Percentiles rank a stretch among this genome's conserved stretches.
These are phyloP conservation scores for Sarocladiaceae sp. DNA, from an alignment of 2,329 filamentous ascomycete species.

Conservation along the genomic window DNA sequence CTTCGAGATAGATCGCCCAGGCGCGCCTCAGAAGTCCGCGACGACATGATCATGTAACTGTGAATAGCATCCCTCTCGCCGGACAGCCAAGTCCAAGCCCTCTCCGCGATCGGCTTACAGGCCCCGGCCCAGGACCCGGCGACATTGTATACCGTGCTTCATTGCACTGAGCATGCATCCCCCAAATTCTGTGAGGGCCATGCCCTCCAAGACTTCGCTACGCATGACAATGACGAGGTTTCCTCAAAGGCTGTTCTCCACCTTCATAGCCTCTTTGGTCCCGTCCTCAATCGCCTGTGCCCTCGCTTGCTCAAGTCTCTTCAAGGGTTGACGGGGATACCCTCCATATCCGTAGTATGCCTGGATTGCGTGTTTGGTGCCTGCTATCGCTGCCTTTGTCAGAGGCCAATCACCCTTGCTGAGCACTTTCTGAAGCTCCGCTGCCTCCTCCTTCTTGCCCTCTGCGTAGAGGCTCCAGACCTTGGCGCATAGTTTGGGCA, in stretches of 20 bases:
- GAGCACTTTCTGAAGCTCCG: constrained; percentile 71
- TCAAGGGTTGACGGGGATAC: constrained; percentile 68
- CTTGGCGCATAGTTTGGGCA: constrained; percentile 75
- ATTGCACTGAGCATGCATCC: too few species aligned
- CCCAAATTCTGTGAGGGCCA: too few species aligned
- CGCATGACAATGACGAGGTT: too few species aligned
- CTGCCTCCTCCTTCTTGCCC: constrained; percentile 71
- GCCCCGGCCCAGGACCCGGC: not conserved
- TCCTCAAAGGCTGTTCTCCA: constrained; percentile 53
- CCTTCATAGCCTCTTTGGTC: constrained; percentile 59
- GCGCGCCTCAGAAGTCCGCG: too few species aligned
- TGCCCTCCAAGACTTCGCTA: too few species aligned
- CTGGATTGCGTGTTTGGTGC: constrained; percentile 81
- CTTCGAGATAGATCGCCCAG: too few species aligned
- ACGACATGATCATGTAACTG: too few species aligned
- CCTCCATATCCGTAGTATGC: constrained; percentile 79
- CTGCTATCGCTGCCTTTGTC: constrained; percentile 77
- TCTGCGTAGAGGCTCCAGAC: constrained; percentile 73
- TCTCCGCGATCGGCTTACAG: not conserved
- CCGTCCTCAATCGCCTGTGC: constrained; percentile 50
- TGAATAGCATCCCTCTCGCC: too few species aligned
- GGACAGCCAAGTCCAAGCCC: not conserved
- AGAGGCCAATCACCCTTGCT: constrained; percentile 78
- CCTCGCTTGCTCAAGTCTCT: constrained; percentile 56
- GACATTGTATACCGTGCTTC: too few species aligned